Percentiles rank a stretch among this genome's conserved stretches.
phyloP scores from a whole-genome alignment of 768 basidiomycete genomes.

The Termitomyces sp. region DNA sequence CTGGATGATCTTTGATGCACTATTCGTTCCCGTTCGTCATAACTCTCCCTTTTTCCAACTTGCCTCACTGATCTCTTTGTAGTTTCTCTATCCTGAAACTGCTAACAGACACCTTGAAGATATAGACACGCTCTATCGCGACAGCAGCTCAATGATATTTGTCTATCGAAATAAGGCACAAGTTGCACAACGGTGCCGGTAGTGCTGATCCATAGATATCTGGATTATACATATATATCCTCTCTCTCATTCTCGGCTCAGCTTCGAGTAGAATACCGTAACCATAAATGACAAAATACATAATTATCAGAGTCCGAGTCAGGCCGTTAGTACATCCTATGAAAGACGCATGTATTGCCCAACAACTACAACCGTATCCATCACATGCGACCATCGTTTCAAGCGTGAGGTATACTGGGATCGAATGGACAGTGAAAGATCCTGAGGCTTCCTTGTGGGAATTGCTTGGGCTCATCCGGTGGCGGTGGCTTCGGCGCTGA shows the following conservation, averaged over 20 bases:
- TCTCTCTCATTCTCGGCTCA: neutral
- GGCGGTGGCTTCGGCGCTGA: neutral
- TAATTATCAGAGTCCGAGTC: no score
- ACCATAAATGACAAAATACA: neutral
- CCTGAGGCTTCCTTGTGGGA: neutral
- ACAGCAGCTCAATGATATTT: conserved; percentile 36
- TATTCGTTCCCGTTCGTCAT: conserved; percentile 42
- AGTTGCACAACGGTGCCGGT: conserved; percentile 39
- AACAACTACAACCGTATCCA: neutral
- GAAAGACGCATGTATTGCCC: no score
- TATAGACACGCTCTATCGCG: conserved; percentile 45
- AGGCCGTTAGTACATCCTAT: no score
- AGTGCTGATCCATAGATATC: conserved; percentile 27
- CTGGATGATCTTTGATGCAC: conserved; percentile 45
- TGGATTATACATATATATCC: no score
- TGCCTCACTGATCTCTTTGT: conserved; percentile 10
- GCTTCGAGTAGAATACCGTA: neutral
- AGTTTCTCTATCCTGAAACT: conserved; percentile 46
- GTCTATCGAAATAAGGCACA: conserved; percentile 40
- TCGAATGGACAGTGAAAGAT: neutral
- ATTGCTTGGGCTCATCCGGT: neutral
- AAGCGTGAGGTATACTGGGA: neutral
- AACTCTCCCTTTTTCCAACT: neutral
- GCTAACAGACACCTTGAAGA: conserved; percentile 49
- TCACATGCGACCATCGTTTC: neutral